phyloP scores from a whole-genome alignment of 176 grass and related monocot genomes.

The Sorghum bicolor region DNA sequence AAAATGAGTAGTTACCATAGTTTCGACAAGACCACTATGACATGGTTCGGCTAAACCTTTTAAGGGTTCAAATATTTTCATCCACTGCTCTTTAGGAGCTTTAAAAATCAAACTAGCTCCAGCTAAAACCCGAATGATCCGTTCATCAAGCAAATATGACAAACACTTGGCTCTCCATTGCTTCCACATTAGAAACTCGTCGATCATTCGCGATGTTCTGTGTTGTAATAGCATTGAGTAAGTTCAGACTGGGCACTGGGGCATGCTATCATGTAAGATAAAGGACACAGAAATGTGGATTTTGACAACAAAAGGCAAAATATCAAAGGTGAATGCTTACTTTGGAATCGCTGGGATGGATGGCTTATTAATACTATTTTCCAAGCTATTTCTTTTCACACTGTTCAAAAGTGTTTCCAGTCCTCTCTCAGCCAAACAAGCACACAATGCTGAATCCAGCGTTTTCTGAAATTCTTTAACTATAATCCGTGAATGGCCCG shows the following conservation, averaged over 20 bases:
- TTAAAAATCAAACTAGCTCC: conserved; percentile 78
- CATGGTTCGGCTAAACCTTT: conserved; percentile 26
- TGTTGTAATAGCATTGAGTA: neutral
- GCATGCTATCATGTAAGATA: conserved; percentile 7
- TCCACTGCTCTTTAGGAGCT: conserved; percentile 71
- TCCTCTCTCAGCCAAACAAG: conserved; percentile 46
- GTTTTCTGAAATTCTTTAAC: conserved; percentile 53
- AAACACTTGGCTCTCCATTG: conserved; percentile 65
- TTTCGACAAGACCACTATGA: conserved; percentile 49
- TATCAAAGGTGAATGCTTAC: conserved; percentile 20
- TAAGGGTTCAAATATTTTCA: conserved; percentile 55
- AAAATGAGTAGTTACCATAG: conserved; percentile 45
- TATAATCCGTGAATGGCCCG: conserved; percentile 45
- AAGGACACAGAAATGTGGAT: conserved; percentile 8
- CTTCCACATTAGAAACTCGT: conserved; percentile 50
- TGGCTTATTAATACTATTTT: neutral
- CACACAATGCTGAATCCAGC: conserved; percentile 33
- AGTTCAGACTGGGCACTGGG: conserved; percentile 13
- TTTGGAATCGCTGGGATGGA: neutral
- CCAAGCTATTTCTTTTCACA: conserved; percentile 16
- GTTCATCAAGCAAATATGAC: conserved; percentile 62
- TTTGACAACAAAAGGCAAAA: neutral
- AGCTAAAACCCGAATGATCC: conserved; percentile 60
- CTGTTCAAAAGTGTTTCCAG: conserved; percentile 39
- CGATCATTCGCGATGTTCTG: conserved; percentile 40